These are phyloP conservation scores for Peribolospora kevripleyi DNA, from an alignment of 768 basidiomycete genomes.

Conservation along the genomic window DNA sequence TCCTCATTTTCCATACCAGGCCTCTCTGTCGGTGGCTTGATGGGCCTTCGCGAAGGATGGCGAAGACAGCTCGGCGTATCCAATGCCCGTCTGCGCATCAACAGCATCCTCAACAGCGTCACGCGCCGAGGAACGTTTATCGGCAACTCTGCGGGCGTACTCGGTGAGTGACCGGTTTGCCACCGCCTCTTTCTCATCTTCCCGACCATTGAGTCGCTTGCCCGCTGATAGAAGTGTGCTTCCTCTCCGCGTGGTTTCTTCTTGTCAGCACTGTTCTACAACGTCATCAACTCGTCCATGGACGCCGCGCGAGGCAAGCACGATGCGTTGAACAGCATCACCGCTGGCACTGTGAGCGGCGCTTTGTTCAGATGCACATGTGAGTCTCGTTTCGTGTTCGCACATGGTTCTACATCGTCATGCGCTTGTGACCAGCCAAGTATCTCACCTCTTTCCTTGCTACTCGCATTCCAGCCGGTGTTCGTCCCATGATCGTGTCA, in stretches of 20 bases:
- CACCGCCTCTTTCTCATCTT: constrained; percentile 20
- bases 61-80: constrained; percentile 62
- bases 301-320: constrained; percentile 73
- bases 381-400: constrained; percentile 22
- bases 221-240: background rate
- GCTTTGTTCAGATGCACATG: constrained; percentile 83
- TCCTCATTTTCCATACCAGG: constrained; percentile 19
- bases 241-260: background rate
- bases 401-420: too few relatives aligned
- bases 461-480: too few relatives aligned
- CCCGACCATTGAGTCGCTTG: constrained; percentile 13
- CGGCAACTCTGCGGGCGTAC: constrained; percentile 91
- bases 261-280: constrained; percentile 71
- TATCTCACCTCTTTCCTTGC: too few relatives aligned
- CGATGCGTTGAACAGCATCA: constrained; percentile 73
- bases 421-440: too few relatives aligned
- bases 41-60: constrained; percentile 90
- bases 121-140: constrained; percentile 92
- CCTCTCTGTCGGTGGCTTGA: constrained; percentile 75
- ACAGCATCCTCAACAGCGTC: constrained; percentile 86
- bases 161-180: constrained; percentile 40
- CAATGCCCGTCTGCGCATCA: constrained; percentile 71
- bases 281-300: constrained; percentile 82
- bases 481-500: too few relatives aligned
- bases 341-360: constrained; percentile 72